phyloP scores from a whole-genome alignment of 1,139 yeast species.

The Yamadazyma triangularis region DNA sequence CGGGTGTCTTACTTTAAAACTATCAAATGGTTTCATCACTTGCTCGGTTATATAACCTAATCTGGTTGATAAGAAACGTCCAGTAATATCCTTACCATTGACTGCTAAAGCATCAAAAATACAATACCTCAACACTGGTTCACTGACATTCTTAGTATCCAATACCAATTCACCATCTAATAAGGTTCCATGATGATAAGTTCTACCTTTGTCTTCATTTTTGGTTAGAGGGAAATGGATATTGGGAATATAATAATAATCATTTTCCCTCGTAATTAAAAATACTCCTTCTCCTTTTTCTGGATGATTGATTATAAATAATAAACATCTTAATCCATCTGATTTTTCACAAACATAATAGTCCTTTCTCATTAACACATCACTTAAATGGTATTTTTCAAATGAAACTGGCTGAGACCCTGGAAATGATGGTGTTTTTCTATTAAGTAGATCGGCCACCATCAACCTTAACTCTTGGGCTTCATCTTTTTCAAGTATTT shows the following conservation, averaged over 20 bases:
- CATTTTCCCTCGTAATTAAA: conserved; percentile 81
- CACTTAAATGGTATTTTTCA: conserved; percentile 65
- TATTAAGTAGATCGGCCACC: conserved; percentile 64
- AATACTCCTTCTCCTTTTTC: conserved; percentile 70
- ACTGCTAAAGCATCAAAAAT: conserved; percentile 90
- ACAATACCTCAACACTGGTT: conserved; percentile 59
- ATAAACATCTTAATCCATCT: conserved; percentile 83
- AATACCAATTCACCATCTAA: conserved; percentile 85
- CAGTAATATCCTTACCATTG: conserved; percentile 67
- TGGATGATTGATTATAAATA: conserved; percentile 65
- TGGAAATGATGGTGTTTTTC: conserved; percentile 55
- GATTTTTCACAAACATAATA: conserved; percentile 95
- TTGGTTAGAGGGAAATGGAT: conserved; percentile 71
- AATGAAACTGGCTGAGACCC: conserved; percentile 97
- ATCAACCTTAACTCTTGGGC: conserved; percentile 63
- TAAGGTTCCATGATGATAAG: conserved; percentile 79
- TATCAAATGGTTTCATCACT: conserved; percentile 76
- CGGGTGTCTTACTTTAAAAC: conserved; percentile 63
- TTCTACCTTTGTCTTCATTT: conserved; percentile 44
- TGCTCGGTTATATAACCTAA: conserved; percentile 83
- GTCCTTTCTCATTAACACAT: conserved; percentile 51
- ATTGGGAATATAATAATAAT: conserved; percentile 74
- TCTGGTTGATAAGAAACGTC: conserved; percentile 71
- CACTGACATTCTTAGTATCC: conserved; percentile 50
- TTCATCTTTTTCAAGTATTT: conserved; percentile 64